phyloP scores from a whole-genome alignment of 257 asterid species.

The Perilla frutescens region DNA sequence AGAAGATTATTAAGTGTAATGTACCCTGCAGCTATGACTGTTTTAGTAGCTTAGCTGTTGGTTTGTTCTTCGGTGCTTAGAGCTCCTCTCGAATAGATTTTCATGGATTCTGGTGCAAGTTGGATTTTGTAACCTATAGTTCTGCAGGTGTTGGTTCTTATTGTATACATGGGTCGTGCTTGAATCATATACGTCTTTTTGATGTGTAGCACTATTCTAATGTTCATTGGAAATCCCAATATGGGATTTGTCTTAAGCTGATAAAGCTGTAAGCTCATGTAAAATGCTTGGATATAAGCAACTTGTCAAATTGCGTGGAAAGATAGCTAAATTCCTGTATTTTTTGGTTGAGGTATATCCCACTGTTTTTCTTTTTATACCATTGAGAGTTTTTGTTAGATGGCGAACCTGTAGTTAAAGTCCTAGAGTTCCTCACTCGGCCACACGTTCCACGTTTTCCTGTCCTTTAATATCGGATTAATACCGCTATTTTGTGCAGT shows the following conservation, averaged over 20 bases:
- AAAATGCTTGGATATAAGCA: neutral
- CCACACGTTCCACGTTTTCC: no score
- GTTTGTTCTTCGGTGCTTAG: constrained; percentile 6
- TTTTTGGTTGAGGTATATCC: neutral
- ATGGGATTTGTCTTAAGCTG: neutral
- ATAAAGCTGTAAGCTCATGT: constrained; percentile 6
- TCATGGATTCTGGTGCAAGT: neutral
- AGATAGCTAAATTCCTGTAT: neutral
- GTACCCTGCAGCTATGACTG: neutral
- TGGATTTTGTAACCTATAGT: neutral
- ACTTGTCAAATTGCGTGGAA: neutral
- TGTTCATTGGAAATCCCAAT: neutral
- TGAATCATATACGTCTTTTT: constrained; percentile 2
- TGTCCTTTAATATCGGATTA: no score
- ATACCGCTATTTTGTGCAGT: neutral
- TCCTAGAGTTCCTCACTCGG: no score
- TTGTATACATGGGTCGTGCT: constrained; percentile 2
- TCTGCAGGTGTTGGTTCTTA: neutral
- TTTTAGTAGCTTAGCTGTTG: neutral
- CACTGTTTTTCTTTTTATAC: neutral
- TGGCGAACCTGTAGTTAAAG: no score
- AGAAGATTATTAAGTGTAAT: neutral
- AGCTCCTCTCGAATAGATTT: neutral
- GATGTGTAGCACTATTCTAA: constrained; percentile 1
- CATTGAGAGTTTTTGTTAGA: neutral